Evolutionary conservation across 75 land plant species (phyloP).

Genomic region (Larix kaempferi): DNA sequence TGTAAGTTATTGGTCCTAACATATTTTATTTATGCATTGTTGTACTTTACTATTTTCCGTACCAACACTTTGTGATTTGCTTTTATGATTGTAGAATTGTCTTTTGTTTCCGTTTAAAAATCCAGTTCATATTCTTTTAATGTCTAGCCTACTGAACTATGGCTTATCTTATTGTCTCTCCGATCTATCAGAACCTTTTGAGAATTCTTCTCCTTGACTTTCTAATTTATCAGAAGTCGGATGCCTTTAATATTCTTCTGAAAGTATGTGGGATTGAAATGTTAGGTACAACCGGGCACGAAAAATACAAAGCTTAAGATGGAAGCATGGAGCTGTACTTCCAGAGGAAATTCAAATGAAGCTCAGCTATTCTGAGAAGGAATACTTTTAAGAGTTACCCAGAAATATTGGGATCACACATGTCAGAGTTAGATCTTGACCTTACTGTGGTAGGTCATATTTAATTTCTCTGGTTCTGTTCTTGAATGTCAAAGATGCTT

Average conservation of each 20-base stretch:
- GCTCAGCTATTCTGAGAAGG: slow-evolving; percentile 68
- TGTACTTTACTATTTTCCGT: too few species aligned
- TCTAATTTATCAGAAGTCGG: too few species aligned
- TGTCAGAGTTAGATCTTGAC: slow-evolving; percentile 75
- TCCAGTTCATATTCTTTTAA: too few species aligned
- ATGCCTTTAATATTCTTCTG: too few species aligned
- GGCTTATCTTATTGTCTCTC: too few species aligned
- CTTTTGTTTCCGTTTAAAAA: too few species aligned
- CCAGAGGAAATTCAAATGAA: slow-evolving; percentile 78
- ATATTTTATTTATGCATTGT: too few species aligned
- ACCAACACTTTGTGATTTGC: too few species aligned
- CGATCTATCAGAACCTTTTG: too few species aligned
- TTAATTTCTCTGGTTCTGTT: not conserved
- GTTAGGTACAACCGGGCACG: slow-evolving; percentile 78
- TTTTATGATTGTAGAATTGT: too few species aligned
- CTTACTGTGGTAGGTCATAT: slow-evolving; percentile 76
- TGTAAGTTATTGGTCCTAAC: slow-evolving; percentile 37
- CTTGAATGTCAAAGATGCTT: not conserved
- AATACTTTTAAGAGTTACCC: slow-evolving; percentile 80
- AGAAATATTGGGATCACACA: slow-evolving; percentile 66
- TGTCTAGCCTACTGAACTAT: too few species aligned
- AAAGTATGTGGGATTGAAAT: not conserved
- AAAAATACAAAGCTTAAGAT: slow-evolving; percentile 64
- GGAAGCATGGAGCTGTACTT: slow-evolving; percentile 85
- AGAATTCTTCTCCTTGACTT: too few species aligned